Evolutionary conservation across 1,139 yeast species (phyloP), one percentile per base, ranked within the genome.

Genomic region (Blastobotrys petasosporus): DNA sequence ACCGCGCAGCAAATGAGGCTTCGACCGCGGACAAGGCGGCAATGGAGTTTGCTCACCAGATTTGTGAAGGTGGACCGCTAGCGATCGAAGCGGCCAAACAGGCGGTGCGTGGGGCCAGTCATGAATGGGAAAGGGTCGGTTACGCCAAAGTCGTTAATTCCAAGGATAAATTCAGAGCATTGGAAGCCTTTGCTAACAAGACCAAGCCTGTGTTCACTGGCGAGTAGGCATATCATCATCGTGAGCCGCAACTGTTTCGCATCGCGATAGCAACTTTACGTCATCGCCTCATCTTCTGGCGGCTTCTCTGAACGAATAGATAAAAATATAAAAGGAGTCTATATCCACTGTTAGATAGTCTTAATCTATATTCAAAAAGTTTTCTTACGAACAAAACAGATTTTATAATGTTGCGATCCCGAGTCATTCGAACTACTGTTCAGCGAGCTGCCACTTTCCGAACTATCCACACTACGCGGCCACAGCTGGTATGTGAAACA

Each of bases 81-180:
- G 65, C 65, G 9, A 52, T 61, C 31, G 45, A 46, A 11, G 64
- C 65, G 1, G 66, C 56, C 31, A 62, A 62, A 48, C 46, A 49
- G 42, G 66, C 66, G 2, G 63, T 61, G 10, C 38, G 51, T 7
- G 65, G 65, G 3, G 54, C 51, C 4, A 48, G 57, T 4, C 54
- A 52, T 2, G 56, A 52, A 37, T 56, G 63, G 59, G 63, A 61
- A 42, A 43, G 50, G 32, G 54, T 52, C 2, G 61, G 56, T 32
- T 61, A 62, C 45, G 51, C 48, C 15, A 45, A 51, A 16, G 65
- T 62, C 17, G 62, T 62, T 36, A 54, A 61, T 43, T 50, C 63
- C 30, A 57, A 57, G 37, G 66, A 62, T 48, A 62, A 62, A 50
- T 59, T 56, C 37, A 66, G 62, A 45, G 66, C 66, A 1, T 51